Evolutionary conservation across 192 early-diverging fungal genomes (phyloP).

Genomic region (Rhizophagus clarus): DNA sequence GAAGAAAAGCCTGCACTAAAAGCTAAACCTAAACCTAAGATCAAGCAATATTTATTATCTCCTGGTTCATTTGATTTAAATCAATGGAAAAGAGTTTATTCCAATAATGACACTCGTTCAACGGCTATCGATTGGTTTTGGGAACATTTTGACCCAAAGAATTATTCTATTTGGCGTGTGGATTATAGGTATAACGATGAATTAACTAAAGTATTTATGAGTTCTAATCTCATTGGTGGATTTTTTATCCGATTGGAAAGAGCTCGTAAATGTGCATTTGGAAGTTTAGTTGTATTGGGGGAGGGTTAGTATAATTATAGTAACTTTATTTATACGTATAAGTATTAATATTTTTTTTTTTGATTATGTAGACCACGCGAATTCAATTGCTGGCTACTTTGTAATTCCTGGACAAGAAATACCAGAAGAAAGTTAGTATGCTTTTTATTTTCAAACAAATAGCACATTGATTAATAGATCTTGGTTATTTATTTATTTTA

Average conservation of each 20-base stretch:
- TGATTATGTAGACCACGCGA: conserved; percentile 63
- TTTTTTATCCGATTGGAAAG: conserved; percentile 91
- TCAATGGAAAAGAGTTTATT: conserved; percentile 97
- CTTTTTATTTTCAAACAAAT: background rate
- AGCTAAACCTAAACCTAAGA: conserved; percentile 96
- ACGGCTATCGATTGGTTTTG: conserved; percentile 93
- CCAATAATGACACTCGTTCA: conserved; percentile 90
- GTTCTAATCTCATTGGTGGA: conserved; percentile 92
- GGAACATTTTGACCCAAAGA: conserved; percentile 83
- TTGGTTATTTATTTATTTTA: conserved; percentile 37
- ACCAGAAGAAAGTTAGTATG: conserved; percentile 59
- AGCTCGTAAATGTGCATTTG: conserved; percentile 95
- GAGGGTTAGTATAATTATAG: conserved; percentile 33
- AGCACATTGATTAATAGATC: background rate
- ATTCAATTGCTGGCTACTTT: conserved; percentile 93
- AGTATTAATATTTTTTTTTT: background rate
- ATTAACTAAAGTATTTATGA: conserved; percentile 87
- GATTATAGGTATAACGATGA: conserved; percentile 97
- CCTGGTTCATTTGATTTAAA: conserved; percentile 81
- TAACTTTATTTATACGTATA: background rate
- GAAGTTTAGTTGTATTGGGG: conserved; percentile 80
- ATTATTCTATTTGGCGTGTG: conserved; percentile 90
- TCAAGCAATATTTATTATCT: conserved; percentile 84
- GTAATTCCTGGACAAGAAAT: conserved; percentile 86
- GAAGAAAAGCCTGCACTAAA: conserved; percentile 64